A percentile compares a stretch with the other conserved stretches of the same genome.
Evolutionary conservation across 306 rosid species (phyloP).

Genomic region (Cicer judaicum): DNA sequence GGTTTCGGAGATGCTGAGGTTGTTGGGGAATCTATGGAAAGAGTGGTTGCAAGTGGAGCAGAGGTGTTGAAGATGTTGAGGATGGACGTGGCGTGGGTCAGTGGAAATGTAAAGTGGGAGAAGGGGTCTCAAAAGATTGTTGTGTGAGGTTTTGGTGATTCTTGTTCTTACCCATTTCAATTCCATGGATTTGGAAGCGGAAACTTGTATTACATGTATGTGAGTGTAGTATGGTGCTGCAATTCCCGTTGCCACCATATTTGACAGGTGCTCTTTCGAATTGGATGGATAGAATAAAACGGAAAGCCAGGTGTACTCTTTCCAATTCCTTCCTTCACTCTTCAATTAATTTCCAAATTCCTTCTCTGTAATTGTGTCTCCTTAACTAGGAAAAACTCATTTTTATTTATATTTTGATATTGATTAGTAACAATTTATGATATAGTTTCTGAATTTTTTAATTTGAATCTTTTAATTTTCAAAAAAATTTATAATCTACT

Average conservation of each 20-base stretch:
- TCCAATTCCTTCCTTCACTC: neutral
- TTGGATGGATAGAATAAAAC: constrained; percentile 27
- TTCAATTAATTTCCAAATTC: too few relatives aligned
- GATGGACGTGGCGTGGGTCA: constrained; percentile 56
- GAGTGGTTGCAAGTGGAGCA: constrained; percentile 64
- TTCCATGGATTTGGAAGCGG: constrained; percentile 50
- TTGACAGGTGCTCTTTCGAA: neutral
- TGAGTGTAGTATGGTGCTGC: neutral
- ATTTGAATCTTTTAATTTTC: too few relatives aligned
- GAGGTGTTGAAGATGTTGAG: constrained; percentile 59
- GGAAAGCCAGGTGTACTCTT: neutral
- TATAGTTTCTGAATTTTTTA: too few relatives aligned
- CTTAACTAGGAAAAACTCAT: too few relatives aligned
- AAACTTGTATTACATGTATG: constrained; percentile 27
- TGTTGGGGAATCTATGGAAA: constrained; percentile 53
- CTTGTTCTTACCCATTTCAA: constrained; percentile 52
- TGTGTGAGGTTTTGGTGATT: constrained; percentile 29
- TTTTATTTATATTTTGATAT: too few relatives aligned
- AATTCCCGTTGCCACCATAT: constrained; percentile 45
- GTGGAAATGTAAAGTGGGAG: constrained; percentile 73
- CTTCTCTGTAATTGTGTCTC: too few relatives aligned
- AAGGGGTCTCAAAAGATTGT: constrained; percentile 14
- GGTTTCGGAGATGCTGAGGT: constrained; percentile 22
- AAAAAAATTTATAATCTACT: too few relatives aligned
- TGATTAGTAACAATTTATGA: too few relatives aligned